These are phyloP conservation scores for Hypoxylon sp. DNA, from an alignment of 2,329 filamentous ascomycete species.

Conservation along the genomic window DNA sequence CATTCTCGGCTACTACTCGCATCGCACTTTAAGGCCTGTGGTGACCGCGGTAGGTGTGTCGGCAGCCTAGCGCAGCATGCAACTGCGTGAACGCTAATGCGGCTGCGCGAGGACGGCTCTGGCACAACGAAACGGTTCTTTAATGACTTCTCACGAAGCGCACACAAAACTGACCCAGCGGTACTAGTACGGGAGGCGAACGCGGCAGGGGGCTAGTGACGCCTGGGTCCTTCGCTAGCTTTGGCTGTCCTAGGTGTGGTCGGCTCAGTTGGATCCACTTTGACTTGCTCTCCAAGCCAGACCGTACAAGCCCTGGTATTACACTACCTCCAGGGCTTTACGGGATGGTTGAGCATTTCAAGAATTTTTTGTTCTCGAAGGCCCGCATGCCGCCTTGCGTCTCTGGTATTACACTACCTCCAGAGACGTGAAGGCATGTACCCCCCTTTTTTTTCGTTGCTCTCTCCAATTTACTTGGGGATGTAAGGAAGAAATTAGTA, in stretches of 20 bases:
- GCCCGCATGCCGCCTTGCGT: conserved; percentile 13
- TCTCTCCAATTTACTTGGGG: conserved; percentile 27
- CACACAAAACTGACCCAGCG: conserved; percentile 30
- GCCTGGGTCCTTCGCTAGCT: conserved; percentile 40
- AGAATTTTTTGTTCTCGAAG: conserved; percentile 20
- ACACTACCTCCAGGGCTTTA: conserved; percentile 3
- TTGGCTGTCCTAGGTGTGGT: conserved; percentile 36
- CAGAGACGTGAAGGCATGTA: conserved; percentile 18
- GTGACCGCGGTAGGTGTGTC: not conserved
- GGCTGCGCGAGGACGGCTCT: not conserved
- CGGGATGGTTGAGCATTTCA: not conserved
- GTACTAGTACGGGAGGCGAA: conserved; percentile 14
- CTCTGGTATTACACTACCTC: conserved; percentile 36
- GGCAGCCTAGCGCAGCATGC: not conserved
- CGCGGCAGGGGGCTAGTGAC: conserved; percentile 38
- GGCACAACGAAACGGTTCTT: too few relatives aligned
- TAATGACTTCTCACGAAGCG: not conserved
- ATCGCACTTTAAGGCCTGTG: conserved; percentile 33
- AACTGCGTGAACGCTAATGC: too few relatives aligned
- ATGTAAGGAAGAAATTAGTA: conserved; percentile 24
- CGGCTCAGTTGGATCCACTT: not conserved
- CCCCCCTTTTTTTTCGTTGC: conserved; percentile 30
- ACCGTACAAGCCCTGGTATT: conserved; percentile 14
- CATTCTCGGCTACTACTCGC: not conserved
- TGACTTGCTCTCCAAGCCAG: not conserved